These are phyloP conservation scores for Cenchrus purpureus DNA, from an alignment of 176 grass and related monocot genomes.

Conservation along the genomic window DNA sequence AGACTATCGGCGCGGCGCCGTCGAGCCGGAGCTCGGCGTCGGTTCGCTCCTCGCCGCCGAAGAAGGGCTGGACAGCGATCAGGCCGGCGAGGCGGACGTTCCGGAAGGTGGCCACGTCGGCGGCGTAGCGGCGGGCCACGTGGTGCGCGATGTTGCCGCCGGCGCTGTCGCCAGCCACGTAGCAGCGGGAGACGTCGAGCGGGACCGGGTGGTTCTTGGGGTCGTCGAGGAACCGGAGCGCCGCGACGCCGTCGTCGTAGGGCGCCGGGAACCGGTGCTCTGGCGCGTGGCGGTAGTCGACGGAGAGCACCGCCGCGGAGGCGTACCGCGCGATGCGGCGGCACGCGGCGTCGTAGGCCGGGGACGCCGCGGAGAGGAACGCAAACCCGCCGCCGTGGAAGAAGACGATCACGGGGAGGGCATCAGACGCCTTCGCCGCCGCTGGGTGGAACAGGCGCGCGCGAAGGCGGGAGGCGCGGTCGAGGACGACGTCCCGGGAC, in stretches of 20 bases:
- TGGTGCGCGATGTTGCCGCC: conserved; percentile 82
- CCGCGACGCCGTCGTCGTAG: conserved; percentile 73
- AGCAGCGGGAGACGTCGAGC: conserved; percentile 58
- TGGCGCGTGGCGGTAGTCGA: conserved; percentile 72
- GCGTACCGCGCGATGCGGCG: conserved; percentile 55
- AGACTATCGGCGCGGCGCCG: conserved; percentile 61
- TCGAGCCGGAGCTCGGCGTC: conserved; percentile 58
- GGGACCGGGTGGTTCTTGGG: conserved; percentile 17
- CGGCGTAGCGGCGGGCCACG: conserved; percentile 68
- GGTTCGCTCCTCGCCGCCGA: conserved; percentile 82
- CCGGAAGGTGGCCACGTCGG: neutral
- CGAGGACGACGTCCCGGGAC: conserved; percentile 53
- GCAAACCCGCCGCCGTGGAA: conserved; percentile 93
- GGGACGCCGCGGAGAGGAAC: conserved; percentile 65
- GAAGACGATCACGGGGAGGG: conserved; percentile 66
- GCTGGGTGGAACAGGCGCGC: conserved; percentile 60
- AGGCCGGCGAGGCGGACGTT: conserved; percentile 49
- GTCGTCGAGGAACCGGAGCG: conserved; percentile 70
- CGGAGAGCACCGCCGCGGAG: conserved; percentile 55
- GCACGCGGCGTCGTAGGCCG: conserved; percentile 62
- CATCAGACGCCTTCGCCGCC: too few species aligned
- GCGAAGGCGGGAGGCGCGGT: conserved; percentile 40
- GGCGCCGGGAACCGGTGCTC: conserved; percentile 67
- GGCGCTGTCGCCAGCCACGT: conserved; percentile 79
- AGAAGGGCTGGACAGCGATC: conserved; percentile 83